Evolutionary conservation across 768 basidiomycete species (phyloP).

Genomic region (Daedaleopsis nitida): DNA sequence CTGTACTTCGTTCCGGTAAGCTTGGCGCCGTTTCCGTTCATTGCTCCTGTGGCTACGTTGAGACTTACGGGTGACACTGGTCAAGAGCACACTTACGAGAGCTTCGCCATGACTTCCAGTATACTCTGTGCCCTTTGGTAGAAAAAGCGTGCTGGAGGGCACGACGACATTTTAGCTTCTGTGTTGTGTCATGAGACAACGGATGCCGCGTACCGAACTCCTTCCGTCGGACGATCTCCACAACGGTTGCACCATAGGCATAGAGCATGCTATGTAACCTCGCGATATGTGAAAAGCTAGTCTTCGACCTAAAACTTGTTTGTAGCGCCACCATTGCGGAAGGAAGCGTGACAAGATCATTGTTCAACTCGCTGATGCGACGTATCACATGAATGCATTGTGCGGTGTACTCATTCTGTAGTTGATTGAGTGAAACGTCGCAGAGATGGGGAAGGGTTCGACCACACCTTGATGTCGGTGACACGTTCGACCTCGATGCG

Average conservation of each 20-base stretch:
- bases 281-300: constrained; percentile 88
- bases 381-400: constrained; percentile 68
- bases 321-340: constrained; percentile 65
- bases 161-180: no score
- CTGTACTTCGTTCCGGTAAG: constrained; percentile 83
- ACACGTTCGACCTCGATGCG: constrained; percentile 63
- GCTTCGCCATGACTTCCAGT: constrained; percentile 83
- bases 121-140: constrained; percentile 79
- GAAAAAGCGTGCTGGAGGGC: constrained; percentile 68
- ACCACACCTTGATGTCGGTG: constrained; percentile 43
- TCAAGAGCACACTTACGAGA: constrained; percentile 58
- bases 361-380: constrained; percentile 79
- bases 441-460: neutral
- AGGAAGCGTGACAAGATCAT: constrained; percentile 76
- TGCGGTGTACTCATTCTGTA: constrained; percentile 71
- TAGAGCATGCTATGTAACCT: constrained; percentile 88
- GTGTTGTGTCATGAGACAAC: no score
- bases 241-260: constrained; percentile 87
- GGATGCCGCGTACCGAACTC: constrained; percentile 68
- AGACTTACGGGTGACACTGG: neutral
- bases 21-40: constrained; percentile 81
- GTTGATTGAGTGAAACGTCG: neutral
- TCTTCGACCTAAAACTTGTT: constrained; percentile 68
- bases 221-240: constrained; percentile 88
- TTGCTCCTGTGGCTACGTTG: constrained; percentile 47